Percentiles rank a stretch among this genome's conserved stretches.
Conservation (phyloP, 352 stramenopile genomes). For the Pythium apleroticum region DNA sequence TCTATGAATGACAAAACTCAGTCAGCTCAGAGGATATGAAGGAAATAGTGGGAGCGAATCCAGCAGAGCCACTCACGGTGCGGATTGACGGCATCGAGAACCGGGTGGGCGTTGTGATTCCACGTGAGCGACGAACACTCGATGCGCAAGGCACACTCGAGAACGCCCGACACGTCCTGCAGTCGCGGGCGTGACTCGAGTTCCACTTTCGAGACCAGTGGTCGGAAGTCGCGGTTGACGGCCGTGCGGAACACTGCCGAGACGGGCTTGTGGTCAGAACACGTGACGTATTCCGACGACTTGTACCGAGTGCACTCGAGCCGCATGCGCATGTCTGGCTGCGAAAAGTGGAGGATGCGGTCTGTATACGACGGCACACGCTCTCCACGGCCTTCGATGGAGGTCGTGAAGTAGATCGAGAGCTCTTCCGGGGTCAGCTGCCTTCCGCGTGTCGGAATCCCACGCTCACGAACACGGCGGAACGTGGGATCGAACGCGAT, state of each 20-base stretch:
- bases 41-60: neutral
- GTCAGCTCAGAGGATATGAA: neutral
- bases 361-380: slow-evolving; percentile 91
- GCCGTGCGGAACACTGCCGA: slow-evolving; percentile 66
- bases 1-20: slow-evolving; percentile 9
- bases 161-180: slow-evolving; percentile 57
- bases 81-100: slow-evolving; percentile 25
- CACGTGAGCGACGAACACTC: slow-evolving; percentile 53
- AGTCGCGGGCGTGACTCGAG: slow-evolving; percentile 54
- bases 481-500: slow-evolving; percentile 82
- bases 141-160: slow-evolving; percentile 59
- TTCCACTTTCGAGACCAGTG: slow-evolving; percentile 46
- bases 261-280: slow-evolving; percentile 87
- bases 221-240: slow-evolving; percentile 55
- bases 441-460: slow-evolving; percentile 7
- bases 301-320: slow-evolving; percentile 70
- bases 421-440: slow-evolving; percentile 32
- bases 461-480: slow-evolving; percentile 52
- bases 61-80: slow-evolving; percentile 21
- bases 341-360: slow-evolving; percentile 83
- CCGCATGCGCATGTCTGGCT: slow-evolving; percentile 60
- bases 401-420: slow-evolving; percentile 56
- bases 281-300: slow-evolving; percentile 68
- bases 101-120: slow-evolving; percentile 33
- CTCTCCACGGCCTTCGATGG: slow-evolving; percentile 46